Evolutionary conservation across 768 basidiomycete genomes (phyloP).

Genomic region (Tubosaeta sp.): DNA sequence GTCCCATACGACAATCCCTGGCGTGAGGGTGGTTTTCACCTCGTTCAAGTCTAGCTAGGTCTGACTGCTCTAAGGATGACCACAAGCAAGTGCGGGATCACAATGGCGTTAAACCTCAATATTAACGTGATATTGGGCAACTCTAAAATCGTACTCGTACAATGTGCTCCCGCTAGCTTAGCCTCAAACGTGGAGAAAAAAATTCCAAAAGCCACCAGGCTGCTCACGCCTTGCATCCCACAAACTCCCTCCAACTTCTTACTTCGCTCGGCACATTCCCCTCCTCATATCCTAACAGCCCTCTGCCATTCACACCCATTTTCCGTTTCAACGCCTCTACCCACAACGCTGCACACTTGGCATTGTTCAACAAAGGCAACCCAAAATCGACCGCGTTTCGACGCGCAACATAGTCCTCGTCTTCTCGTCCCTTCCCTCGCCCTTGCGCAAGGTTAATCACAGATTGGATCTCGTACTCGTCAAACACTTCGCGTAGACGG

Average conservation of each 20-base stretch:
- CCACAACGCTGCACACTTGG: conserved; percentile 83
- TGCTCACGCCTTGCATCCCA: conserved; percentile 58
- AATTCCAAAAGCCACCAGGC: neutral
- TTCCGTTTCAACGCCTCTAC: conserved; percentile 85
- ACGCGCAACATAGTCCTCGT: conserved; percentile 96
- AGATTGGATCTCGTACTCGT: conserved; percentile 89
- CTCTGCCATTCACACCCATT: conserved; percentile 65
- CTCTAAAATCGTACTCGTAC: too few relatives aligned
- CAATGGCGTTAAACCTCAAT: too few relatives aligned
- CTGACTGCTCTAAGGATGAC: too few relatives aligned
- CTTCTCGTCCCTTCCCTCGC: conserved; percentile 69
- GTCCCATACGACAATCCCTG: too few relatives aligned
- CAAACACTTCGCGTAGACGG: conserved; percentile 88
- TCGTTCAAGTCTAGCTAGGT: too few relatives aligned
- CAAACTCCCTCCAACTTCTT: conserved; percentile 86
- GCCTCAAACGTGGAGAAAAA: neutral
- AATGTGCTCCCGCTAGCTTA: neutral
- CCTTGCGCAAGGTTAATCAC: conserved; percentile 89
- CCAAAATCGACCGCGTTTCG: conserved; percentile 98
- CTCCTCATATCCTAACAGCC: conserved; percentile 73
- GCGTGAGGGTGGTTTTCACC: too few relatives aligned
- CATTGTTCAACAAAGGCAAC: conserved; percentile 84
- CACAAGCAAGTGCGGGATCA: too few relatives aligned
- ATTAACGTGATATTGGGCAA: too few relatives aligned
- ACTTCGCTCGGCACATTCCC: conserved; percentile 90